phyloP scores from a whole-genome alignment of 2,329 filamentous ascomycete species.

The Diaporthe vaccinii region DNA sequence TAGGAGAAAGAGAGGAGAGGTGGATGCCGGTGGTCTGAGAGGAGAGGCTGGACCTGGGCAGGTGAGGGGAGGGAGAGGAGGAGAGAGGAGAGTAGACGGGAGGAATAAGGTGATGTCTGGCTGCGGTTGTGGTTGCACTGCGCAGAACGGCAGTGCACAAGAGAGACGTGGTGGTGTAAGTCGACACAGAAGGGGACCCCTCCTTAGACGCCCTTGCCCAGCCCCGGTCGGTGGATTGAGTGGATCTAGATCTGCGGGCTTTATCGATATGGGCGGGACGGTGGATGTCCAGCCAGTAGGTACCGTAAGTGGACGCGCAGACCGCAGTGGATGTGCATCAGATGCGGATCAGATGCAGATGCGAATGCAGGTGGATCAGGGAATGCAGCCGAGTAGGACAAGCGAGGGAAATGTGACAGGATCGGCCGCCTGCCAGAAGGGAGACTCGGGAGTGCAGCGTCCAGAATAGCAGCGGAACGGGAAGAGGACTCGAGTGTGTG shows the following conservation, averaged over 20 bases:
- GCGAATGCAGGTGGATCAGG: slow-evolving; percentile 22
- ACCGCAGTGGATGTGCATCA: background rate
- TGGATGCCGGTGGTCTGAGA: background rate
- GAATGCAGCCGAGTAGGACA: slow-evolving; percentile 20
- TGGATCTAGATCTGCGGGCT: slow-evolving; percentile 25
- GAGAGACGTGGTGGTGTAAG: slow-evolving; percentile 23
- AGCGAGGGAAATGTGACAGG: slow-evolving; percentile 13
- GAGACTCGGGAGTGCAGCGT: slow-evolving; percentile 3
- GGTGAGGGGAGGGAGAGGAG: background rate
- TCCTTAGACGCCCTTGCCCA: slow-evolving; percentile 23
- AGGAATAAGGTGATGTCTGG: slow-evolving; percentile 34
- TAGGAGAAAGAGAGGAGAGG: slow-evolving; percentile 18
- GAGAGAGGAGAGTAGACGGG: slow-evolving; percentile 13
- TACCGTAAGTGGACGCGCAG: background rate
- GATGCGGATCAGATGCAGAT: slow-evolving; percentile 29
- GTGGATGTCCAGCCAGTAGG: background rate
- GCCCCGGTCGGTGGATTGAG: slow-evolving; percentile 13
- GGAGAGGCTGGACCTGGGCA: background rate
- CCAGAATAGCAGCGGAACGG: background rate
- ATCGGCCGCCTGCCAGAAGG: slow-evolving; percentile 4
- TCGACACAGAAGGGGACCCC: slow-evolving; percentile 19
- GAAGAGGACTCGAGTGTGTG: background rate
- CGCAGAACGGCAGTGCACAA: slow-evolving; percentile 11
- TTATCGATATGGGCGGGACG: slow-evolving; percentile 24
- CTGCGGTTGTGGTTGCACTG: slow-evolving; percentile 24